phyloP scores from a whole-genome alignment of 257 asterid genomes.

The Solanum megistacrolobum region DNA sequence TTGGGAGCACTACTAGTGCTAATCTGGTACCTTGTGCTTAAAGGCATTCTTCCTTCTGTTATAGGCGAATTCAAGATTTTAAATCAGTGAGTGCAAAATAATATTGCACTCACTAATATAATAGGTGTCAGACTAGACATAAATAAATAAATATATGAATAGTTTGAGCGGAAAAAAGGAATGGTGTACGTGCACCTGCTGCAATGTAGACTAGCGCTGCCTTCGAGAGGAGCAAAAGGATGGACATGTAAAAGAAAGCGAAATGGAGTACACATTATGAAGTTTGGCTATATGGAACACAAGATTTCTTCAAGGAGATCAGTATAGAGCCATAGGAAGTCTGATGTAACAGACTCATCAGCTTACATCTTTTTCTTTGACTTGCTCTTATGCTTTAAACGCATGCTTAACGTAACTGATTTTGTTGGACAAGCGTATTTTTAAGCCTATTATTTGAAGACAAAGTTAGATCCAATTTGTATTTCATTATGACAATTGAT shows the following conservation, averaged over 20 bases:
- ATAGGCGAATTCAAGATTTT: background rate
- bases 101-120: background rate
- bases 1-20: slow-evolving; percentile 12
- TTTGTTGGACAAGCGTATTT: background rate
- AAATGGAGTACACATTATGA: background rate
- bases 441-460: background rate
- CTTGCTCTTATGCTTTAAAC: background rate
- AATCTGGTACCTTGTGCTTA: slow-evolving; percentile 30
- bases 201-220: no score
- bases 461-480: background rate
- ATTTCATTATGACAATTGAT: background rate
- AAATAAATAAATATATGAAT: background rate
- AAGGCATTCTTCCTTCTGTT: background rate
- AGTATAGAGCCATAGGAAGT: background rate
- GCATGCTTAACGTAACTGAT: background rate
- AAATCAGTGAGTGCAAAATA: no score
- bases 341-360: background rate
- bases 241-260: background rate
- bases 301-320: background rate
- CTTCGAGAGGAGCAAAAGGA: no score
- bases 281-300: background rate
- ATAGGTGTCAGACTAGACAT: background rate
- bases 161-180: no score
- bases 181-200: no score
- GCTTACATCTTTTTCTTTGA: background rate